Conservation (phyloP, 495 filamentous ascomycete genomes). For the Aspergillus cavernicola region DNA sequence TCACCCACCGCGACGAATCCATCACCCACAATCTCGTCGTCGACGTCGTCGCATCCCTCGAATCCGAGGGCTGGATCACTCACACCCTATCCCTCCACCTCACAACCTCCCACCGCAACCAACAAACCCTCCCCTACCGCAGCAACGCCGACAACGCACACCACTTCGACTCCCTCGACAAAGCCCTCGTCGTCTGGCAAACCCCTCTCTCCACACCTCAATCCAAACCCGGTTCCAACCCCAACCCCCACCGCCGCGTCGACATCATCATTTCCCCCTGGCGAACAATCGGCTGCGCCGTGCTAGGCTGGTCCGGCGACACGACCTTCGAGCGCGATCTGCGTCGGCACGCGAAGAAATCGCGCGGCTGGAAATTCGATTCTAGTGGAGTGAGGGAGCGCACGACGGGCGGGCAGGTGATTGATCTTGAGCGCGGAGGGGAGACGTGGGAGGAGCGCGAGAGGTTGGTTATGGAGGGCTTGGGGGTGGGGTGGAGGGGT, state of each 20-base stretch:
- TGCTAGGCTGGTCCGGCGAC: slow-evolving; percentile 84
- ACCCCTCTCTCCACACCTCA: slow-evolving; percentile 49
- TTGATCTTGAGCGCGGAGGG: slow-evolving; percentile 56
- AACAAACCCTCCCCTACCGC: slow-evolving; percentile 59
- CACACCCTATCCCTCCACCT: slow-evolving; percentile 72
- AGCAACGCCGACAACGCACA: slow-evolving; percentile 24
- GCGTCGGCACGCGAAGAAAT: slow-evolving; percentile 70
- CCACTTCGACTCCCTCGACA: slow-evolving; percentile 81
- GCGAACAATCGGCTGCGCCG: slow-evolving; percentile 81
- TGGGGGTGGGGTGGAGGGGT: slow-evolving; percentile 70
- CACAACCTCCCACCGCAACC: slow-evolving; percentile 63
- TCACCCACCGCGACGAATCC: slow-evolving; percentile 71
- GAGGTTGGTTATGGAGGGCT: slow-evolving; percentile 70
- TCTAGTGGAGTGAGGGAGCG: slow-evolving; percentile 78
- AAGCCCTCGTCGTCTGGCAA: slow-evolving; percentile 92
- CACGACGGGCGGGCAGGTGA: slow-evolving; percentile 57
- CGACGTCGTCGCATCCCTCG: slow-evolving; percentile 65
- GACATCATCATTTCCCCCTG: slow-evolving; percentile 93
- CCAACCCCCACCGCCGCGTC: slow-evolving; percentile 77
- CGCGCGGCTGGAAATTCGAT: slow-evolving; percentile 78
- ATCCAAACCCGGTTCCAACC: neutral
- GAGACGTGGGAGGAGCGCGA: slow-evolving; percentile 68
- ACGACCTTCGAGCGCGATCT: slow-evolving; percentile 90
- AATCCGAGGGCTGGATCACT: slow-evolving; percentile 67
- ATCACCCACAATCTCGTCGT: slow-evolving; percentile 63